These are phyloP conservation scores for Podospora bellae-mahoneyi DNA, from an alignment of 495 filamentous ascomycete genomes.

Conservation along the genomic window DNA sequence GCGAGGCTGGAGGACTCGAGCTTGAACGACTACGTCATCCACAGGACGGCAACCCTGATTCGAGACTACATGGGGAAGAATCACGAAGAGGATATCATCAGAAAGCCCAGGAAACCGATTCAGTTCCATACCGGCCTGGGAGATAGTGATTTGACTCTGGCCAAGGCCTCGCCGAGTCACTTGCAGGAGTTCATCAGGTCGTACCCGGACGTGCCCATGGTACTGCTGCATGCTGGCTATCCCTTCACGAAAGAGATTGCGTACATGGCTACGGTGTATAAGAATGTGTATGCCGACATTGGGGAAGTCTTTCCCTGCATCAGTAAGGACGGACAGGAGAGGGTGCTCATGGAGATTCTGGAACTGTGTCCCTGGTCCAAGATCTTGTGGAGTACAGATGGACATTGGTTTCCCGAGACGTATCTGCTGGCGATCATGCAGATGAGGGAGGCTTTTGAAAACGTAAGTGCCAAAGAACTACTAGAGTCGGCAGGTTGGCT, in stretches of 20 bases:
- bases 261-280: constrained; percentile 75
- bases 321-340: constrained; percentile 75
- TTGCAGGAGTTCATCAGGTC: constrained; percentile 69
- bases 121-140: constrained; percentile 88
- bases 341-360: constrained; percentile 66
- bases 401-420: constrained; percentile 79
- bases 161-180: constrained; percentile 69
- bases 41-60: constrained; percentile 51
- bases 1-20: constrained; percentile 58
- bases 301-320: constrained; percentile 83
- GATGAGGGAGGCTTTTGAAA: constrained; percentile 69
- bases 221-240: constrained; percentile 80
- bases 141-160: constrained; percentile 73
- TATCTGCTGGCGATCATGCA: constrained; percentile 76
- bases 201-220: constrained; percentile 67
- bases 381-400: constrained; percentile 82
- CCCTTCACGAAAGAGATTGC: constrained; percentile 80
- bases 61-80: constrained; percentile 33
- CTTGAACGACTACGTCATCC: constrained; percentile 65
- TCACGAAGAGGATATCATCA: neutral
- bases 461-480: constrained; percentile 35
- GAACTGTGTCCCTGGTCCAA: constrained; percentile 76
- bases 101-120: constrained; percentile 60
- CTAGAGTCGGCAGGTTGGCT: neutral
- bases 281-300: constrained; percentile 81